phyloP scores from a whole-genome alignment of 306 rosid species.

The Rosa chinensis region DNA sequence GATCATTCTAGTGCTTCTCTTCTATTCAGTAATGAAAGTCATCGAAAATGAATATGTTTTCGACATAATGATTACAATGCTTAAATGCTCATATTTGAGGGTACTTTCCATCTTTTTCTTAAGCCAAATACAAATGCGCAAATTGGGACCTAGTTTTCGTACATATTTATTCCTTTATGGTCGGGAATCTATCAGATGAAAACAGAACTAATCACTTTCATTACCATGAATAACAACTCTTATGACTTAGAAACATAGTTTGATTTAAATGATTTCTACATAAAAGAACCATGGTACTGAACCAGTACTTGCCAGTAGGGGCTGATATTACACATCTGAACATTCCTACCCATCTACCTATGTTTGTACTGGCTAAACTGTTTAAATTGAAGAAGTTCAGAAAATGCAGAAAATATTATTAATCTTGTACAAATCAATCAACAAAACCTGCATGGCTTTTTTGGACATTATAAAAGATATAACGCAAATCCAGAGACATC shows the following conservation, averaged over 20 bases:
- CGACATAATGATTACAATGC: not conserved
- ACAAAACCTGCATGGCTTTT: not conserved
- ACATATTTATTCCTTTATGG: not conserved
- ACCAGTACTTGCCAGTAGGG: not conserved
- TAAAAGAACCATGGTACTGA: slow-evolving; percentile 8
- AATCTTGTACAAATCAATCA: not conserved
- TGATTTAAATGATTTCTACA: not conserved
- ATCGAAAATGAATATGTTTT: not conserved
- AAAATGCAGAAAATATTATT: not conserved
- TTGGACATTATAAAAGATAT: not conserved
- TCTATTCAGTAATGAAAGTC: not conserved
- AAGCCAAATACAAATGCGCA: not conserved
- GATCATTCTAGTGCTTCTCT: not conserved
- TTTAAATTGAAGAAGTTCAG: not conserved
- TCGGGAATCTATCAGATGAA: not conserved
- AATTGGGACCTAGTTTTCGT: not conserved
- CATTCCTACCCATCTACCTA: slow-evolving; percentile 10
- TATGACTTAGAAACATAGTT: not conserved
- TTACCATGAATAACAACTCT: not conserved
- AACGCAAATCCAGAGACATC: not conserved
- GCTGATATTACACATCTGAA: slow-evolving; percentile 8
- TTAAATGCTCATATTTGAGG: not conserved
- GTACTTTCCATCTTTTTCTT: not conserved
- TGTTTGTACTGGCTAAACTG: not conserved
- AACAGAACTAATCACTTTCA: not conserved